Evolutionary conservation across 2,329 filamentous ascomycete species (phyloP).

Genomic region (Fusarium guadeloupense): DNA sequence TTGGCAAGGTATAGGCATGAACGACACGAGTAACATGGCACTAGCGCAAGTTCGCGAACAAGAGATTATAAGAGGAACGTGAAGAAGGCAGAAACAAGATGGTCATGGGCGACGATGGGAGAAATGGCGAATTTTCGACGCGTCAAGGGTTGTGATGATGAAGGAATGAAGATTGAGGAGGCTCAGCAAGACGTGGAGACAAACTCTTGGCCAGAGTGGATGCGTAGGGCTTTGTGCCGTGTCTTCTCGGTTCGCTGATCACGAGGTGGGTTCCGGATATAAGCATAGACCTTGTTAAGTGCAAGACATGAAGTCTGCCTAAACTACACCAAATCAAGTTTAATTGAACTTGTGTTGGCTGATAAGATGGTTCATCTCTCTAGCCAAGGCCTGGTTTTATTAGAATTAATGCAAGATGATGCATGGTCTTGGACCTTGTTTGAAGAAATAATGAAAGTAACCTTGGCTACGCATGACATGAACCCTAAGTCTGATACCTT

Average conservation of each 20-base stretch:
- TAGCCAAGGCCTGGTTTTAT: neutral
- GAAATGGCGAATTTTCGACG: neutral
- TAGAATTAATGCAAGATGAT: neutral
- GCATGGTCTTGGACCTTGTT: no score
- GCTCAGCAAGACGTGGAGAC: constrained; percentile 22
- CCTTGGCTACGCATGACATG: no score
- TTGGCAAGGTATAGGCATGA: neutral
- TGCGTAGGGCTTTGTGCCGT: constrained; percentile 11
- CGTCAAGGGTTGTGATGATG: constrained; percentile 31
- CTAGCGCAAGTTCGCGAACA: constrained; percentile 4
- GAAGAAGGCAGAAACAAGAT: neutral
- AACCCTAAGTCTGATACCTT: no score
- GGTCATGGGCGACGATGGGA: neutral
- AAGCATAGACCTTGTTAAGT: constrained; percentile 18
- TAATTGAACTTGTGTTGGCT: constrained; percentile 1
- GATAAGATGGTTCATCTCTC: neutral
- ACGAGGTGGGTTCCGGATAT: neutral
- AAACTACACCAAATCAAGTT: constrained; percentile 16
- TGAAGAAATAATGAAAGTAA: no score
- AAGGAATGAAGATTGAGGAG: constrained; percentile 29
- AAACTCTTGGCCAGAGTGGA: constrained; percentile 25
- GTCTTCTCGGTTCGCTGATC: constrained; percentile 1
- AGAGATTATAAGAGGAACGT: neutral
- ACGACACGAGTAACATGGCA: constrained; percentile 10
- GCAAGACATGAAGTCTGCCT: neutral